Conservation (phyloP, 345 rosid genomes). For the Eucalyptus erythrocorys region DNA sequence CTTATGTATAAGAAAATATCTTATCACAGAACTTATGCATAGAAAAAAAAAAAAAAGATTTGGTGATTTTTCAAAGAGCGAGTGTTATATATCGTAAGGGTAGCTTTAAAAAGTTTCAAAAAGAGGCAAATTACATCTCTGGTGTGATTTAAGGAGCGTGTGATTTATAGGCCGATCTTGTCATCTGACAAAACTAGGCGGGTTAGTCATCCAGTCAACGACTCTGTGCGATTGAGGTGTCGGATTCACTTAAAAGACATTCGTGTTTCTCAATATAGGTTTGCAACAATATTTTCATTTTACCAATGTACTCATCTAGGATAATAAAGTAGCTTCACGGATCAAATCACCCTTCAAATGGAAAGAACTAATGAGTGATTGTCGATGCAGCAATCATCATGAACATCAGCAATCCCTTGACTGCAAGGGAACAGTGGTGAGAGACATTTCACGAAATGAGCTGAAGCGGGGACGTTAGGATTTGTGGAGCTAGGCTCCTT, state of each 20-base stretch:
- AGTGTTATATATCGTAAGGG: background rate
- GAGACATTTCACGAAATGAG: too few species aligned
- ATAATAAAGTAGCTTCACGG: background rate
- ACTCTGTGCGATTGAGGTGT: accelerated
- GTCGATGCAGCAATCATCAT: too few species aligned
- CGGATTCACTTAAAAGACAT: background rate
- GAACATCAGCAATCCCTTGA: too few species aligned
- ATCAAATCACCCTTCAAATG: background rate
- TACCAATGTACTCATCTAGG: background rate
- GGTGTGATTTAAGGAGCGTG: background rate
- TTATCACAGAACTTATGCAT: background rate
- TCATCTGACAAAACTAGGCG: background rate
- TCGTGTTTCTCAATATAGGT: background rate
- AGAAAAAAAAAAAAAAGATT: background rate
- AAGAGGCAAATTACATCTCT: background rate
- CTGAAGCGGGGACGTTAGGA: too few species aligned
- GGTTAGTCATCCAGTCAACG: accelerated
- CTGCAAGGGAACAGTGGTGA: too few species aligned
- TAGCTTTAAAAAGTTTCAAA: background rate
- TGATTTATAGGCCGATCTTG: background rate
- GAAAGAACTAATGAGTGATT: too few species aligned
- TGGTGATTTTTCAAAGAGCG: background rate
- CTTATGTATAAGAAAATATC: background rate
- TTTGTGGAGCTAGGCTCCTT: too few species aligned
- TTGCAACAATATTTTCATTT: background rate